phyloP scores from a whole-genome alignment of 2,329 filamentous ascomycete genomes.

The Lasiodiplodia gonubiensis region DNA sequence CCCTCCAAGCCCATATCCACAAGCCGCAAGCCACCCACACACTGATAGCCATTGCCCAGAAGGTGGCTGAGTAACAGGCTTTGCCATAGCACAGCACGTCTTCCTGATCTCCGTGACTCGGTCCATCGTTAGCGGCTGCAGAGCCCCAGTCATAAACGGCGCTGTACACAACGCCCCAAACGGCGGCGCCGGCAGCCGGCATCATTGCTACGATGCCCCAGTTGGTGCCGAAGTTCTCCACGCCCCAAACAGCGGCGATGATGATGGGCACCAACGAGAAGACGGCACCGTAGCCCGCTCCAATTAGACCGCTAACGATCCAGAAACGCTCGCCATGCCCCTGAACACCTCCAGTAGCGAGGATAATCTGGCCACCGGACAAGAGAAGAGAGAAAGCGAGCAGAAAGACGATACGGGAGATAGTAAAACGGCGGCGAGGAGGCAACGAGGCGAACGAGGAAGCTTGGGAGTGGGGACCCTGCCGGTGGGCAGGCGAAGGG shows the following conservation, averaged over 20 bases:
- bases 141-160: slow-evolving; percentile 67
- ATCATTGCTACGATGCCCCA: slow-evolving; percentile 95
- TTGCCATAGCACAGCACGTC: slow-evolving; percentile 77
- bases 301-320: slow-evolving; percentile 81
- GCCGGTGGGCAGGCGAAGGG: slow-evolving; percentile 51
- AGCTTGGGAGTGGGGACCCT: slow-evolving; percentile 51
- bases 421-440: slow-evolving; percentile 52
- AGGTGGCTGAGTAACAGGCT: slow-evolving; percentile 78
- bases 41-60: slow-evolving; percentile 84
- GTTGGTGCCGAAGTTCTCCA: slow-evolving; percentile 98
- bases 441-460: slow-evolving; percentile 47
- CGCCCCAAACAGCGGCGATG: slow-evolving; percentile 96
- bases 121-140: slow-evolving; percentile 34
- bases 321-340: slow-evolving; percentile 80
- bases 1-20: slow-evolving; percentile 82
- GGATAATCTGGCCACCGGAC: slow-evolving; percentile 73
- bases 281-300: slow-evolving; percentile 89
- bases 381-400: slow-evolving; percentile 75
- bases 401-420: slow-evolving; percentile 83
- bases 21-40: slow-evolving; percentile 75
- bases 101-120: slow-evolving; percentile 60
- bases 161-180: slow-evolving; percentile 92
- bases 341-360: slow-evolving; percentile 78
- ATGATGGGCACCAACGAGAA: slow-evolving; percentile 92
- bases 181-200: slow-evolving; percentile 82